Evolutionary conservation across 78 protist species (phyloP).

Genomic region (Pigoraptor vietnamica): DNA sequence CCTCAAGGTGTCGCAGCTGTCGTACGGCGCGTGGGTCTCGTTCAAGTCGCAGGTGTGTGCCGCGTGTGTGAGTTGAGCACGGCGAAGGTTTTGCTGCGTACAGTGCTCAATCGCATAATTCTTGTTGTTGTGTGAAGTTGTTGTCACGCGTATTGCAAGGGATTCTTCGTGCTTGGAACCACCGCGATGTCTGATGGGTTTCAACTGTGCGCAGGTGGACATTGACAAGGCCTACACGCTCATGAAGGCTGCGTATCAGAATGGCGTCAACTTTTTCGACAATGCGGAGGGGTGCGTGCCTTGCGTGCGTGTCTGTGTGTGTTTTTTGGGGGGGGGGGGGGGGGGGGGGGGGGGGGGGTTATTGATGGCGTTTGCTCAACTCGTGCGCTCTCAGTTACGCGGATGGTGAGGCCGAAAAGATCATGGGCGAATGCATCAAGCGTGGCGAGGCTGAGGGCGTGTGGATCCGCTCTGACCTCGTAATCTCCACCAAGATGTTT

Average conservation of each 20-base stretch:
- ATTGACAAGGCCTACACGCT: background rate
- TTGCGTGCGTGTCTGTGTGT: background rate
- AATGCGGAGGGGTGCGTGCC: conserved; percentile 12
- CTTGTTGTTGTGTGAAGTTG: background rate
- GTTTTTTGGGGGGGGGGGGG: too few species aligned
- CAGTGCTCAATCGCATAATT: background rate
- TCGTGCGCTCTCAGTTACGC: conserved; percentile 3
- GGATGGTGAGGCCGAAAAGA: conserved; percentile 21
- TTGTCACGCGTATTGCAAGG: background rate
- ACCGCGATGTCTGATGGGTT: background rate
- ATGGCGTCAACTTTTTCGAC: conserved; percentile 30
- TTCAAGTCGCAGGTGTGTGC: background rate
- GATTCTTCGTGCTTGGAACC: background rate
- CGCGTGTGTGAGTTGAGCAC: background rate
- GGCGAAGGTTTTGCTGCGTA: background rate
- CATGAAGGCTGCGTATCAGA: conserved; percentile 26
- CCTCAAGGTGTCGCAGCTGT: background rate
- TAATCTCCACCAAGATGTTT: conserved; percentile 28
- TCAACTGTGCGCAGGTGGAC: background rate
- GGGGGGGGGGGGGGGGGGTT: too few species aligned
- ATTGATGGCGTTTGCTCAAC: background rate
- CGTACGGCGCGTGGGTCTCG: conserved; percentile 28
- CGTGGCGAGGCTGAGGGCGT: conserved; percentile 17
- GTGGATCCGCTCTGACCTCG: conserved; percentile 23
- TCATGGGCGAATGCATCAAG: conserved; percentile 28